These are phyloP conservation scores for Arachnopeziza araneosa DNA, from an alignment of 2,329 filamentous ascomycete genomes.

Conservation along the genomic window DNA sequence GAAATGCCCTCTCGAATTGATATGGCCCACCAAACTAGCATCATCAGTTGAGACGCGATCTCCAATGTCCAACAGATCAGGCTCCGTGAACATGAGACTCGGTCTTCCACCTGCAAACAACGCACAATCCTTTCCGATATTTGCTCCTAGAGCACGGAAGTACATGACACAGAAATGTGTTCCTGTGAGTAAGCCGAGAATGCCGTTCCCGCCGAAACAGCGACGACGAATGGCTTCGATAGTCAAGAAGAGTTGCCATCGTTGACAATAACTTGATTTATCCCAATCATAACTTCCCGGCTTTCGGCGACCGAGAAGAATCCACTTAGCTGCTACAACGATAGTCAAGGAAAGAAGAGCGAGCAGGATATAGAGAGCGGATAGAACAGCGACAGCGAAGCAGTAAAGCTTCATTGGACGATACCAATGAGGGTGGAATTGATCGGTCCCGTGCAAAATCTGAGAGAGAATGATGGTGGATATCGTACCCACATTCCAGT, in stretches of 20 bases:
- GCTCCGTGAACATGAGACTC: conserved; percentile 51
- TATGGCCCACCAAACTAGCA: conserved; percentile 49
- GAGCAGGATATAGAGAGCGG: conserved; percentile 39
- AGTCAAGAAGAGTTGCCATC: conserved; percentile 50
- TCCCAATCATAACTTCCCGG: conserved; percentile 55
- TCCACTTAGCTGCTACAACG: conserved; percentile 46
- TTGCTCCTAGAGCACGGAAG: conserved; percentile 48
- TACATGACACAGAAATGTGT: conserved; percentile 48
- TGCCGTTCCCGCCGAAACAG: conserved; percentile 45
- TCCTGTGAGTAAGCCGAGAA: conserved; percentile 48
- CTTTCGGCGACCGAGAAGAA: conserved; percentile 43
- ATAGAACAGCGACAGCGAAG: conserved; percentile 37
- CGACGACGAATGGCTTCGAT: conserved; percentile 45
- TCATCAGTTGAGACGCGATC: conserved; percentile 50
- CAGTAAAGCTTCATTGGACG: conserved; percentile 36
- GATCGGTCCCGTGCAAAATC: conserved; percentile 26
- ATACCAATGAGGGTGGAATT: conserved; percentile 21
- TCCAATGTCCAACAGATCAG: conserved; percentile 48
- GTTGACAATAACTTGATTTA: conserved; percentile 49
- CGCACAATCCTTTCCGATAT: conserved; percentile 48
- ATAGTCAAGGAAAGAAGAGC: conserved; percentile 32
- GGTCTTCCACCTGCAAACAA: conserved; percentile 49
- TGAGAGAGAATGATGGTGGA: conserved; percentile 39
- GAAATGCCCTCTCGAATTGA: conserved; percentile 52
- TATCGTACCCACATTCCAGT: conserved; percentile 46